These are phyloP conservation scores for Tolypocladium sp. DNA, from an alignment of 2,329 filamentous ascomycete genomes.

Conservation along the genomic window DNA sequence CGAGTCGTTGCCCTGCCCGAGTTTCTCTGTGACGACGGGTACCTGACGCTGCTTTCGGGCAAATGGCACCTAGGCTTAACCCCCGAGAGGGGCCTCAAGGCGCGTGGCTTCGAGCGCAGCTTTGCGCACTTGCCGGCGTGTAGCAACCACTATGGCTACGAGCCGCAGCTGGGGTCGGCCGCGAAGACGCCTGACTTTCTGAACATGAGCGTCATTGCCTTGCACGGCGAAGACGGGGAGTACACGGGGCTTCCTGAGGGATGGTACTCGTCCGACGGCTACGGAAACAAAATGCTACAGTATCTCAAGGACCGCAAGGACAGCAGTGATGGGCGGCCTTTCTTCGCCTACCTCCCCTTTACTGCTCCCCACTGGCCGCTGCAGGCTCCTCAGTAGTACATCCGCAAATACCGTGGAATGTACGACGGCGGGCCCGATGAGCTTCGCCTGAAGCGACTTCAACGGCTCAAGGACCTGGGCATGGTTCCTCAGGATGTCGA, in stretches of 20 bases:
- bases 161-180: conserved; percentile 7
- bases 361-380: conserved; percentile 56
- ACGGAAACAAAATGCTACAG: conserved; percentile 40
- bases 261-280: conserved; percentile 45
- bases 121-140: conserved; percentile 53
- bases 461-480: no score
- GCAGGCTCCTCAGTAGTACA: conserved; percentile 45
- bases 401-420: conserved; percentile 46
- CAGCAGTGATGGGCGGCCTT: conserved; percentile 28
- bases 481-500: no score
- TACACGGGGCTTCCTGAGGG: conserved; percentile 31
- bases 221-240: conserved; percentile 27
- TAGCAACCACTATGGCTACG: conserved; percentile 35
- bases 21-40: conserved; percentile 47
- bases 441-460: no score
- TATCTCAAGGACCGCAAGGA: conserved; percentile 41
- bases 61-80: conserved; percentile 57
- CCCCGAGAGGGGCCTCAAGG: conserved; percentile 42
- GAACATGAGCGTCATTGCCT: conserved; percentile 29
- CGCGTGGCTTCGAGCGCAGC: conserved; percentile 48
- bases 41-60: conserved; percentile 50
- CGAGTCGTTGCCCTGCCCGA: conserved; percentile 49
- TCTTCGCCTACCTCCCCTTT: conserved; percentile 53
- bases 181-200: neutral
- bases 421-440: no score